Evolutionary conservation across 2,329 filamentous ascomycete species (phyloP), one percentile per base, ranked within the genome.

Genomic region (Apiospora marii): DNA sequence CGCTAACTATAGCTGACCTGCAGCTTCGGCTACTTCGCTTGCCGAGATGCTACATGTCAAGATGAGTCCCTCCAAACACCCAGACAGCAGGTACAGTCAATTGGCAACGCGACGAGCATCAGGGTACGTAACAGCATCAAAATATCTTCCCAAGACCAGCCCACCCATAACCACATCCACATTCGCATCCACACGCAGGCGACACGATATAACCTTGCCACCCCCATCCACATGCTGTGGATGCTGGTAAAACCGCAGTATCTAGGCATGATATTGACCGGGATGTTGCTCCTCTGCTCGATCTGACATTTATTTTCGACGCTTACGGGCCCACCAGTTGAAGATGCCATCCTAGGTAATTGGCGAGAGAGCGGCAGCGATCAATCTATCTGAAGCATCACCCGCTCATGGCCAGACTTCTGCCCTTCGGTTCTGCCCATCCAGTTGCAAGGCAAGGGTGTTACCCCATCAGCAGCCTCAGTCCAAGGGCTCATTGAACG

Each of bases 1-100:
- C 58, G n/a, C 58, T 64, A 19, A 41, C 58, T 64, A 64, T 64
- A 64, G 37, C 34, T 64, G 30, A 13, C 30, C 58, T 64, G 58
- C 58, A 64, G 58, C 58, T 64, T 64, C 58, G 58, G 58, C 34
- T 64, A n/a, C 58, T 64, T 64, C 30, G 19, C 58, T 24, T 64
- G 58, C 58, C 58, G 58, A 12, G 34, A 34, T n/a, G 34, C 53
- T 64, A 64, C 58, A 64, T 30, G 53, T 61, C 53, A 61, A 61
- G 19, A 61, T 37, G 16, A 22, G 27, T 16, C 16, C 53, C 10
- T 41, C 4, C 58, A 64, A 41, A 14, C 4, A 4, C 13, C 37
- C 7, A 41, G 7, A 41, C 1, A 41, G 37, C 37, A 41, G 37
- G 37, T 41, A 41, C 37, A 41, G 37, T 41, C 37, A 41, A 30